Conservation (phyloP, 106 monocot genomes). For the Apostasia shenzhenica region DNA sequence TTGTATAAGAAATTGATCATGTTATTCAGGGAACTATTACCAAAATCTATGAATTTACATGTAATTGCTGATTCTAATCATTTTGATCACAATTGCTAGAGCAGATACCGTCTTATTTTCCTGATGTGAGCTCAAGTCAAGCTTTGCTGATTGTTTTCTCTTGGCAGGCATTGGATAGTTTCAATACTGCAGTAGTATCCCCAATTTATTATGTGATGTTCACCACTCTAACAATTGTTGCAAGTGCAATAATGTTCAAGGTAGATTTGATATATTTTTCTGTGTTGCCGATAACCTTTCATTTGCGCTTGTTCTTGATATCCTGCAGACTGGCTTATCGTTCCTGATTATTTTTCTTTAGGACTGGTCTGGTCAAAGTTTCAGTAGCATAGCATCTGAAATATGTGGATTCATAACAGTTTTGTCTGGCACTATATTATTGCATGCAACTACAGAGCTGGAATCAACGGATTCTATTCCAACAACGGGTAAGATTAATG, state of each 20-base stretch:
- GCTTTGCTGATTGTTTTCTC: too few species aligned
- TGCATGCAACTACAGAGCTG: conserved; percentile 58
- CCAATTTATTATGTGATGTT: conserved; percentile 94
- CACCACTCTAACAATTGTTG: conserved; percentile 79
- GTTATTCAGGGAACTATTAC: too few species aligned
- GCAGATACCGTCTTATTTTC: too few species aligned
- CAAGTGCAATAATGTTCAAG: conserved; percentile 96
- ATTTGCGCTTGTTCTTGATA: too few species aligned
- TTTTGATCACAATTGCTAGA: too few species aligned
- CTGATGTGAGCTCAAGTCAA: too few species aligned
- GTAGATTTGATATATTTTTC: conserved; percentile 17
- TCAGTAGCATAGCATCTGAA: conserved; percentile 54
- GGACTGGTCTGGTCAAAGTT: conserved; percentile 70
- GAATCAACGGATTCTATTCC: conserved; percentile 12
- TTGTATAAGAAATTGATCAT: too few species aligned
- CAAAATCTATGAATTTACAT: too few species aligned
- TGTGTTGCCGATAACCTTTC: not conserved
- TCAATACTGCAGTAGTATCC: conserved; percentile 88
- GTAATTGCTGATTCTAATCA: too few species aligned
- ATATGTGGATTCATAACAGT: conserved; percentile 68
- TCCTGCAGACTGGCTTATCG: too few species aligned
- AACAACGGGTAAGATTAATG: not conserved
- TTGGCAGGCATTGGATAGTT: conserved; percentile 87
- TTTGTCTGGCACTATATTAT: conserved; percentile 57
- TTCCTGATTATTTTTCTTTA: conserved; percentile 6